Evolutionary conservation across 257 asterid species (phyloP), one percentile per base, ranked within the genome.

Genomic region (Prunella vulgaris): DNA sequence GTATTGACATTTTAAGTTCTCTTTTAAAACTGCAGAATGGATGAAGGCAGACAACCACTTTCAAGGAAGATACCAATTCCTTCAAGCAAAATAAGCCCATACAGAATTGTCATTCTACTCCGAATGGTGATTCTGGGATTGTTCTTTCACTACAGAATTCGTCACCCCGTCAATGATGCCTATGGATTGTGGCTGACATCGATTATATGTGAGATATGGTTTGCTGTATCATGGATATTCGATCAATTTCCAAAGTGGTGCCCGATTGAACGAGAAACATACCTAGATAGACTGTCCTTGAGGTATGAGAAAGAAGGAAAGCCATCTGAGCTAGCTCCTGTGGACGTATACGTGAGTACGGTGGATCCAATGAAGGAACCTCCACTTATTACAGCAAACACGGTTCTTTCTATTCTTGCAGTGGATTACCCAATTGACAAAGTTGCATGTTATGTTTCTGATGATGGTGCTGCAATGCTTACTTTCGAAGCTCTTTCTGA

Each of bases 401-500:
- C 98, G 4, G 96, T 92, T 60, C 86, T 92, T 13, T 92, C 98
- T 18, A 89, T 92, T 71, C 96, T 92, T 52, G 86, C 96, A 28
- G 97, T 83, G 69, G 98, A 92, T 81, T 92, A 92, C 65, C 97
- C 98, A 0, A 75, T 86, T 7, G 96, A 88, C 76, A 92, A 89
- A 72, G 88, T 89, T 49, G 89, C 95, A 0, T 92, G 98, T 79
- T 92, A 89, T 68, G 97, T 92, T 46, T 89, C 97, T 24, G 98
- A 92, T 13, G 98, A 92, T 81, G 96, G 98, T 72, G 94, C 97
- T 20, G 90, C 96, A 7, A 90, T 92, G 96, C 88, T 92, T 33
- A 86, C 97, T 32, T 92, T 89, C n/a, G 98, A 92, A 79, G 89
- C 96, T 40, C 88, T 92, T 28, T 86, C 98, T 0, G 96, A 89